Base-by-base conservation (phyloP, 352 stramenopile species). In the Globisporangium radiosum region DNA sequence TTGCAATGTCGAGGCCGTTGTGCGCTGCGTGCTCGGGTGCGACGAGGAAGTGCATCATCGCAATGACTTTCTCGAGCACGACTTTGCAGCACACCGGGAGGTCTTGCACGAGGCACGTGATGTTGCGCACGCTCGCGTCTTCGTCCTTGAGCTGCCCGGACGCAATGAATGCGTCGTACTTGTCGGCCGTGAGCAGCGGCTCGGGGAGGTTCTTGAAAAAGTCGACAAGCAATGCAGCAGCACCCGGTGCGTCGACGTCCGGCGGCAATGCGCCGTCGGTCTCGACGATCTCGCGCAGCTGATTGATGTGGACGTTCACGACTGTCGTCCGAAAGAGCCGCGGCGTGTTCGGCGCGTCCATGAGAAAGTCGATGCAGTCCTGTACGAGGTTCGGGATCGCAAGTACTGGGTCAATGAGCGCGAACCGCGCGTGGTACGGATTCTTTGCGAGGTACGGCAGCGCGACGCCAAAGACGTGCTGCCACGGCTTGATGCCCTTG, bases 261-360 rank as follows among this genome's bases (percentile, higher is more conserved):
- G 66, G 59, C 5, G 85, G 85, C 25, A 92, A 53, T 0, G 68
- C 70, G 11, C 82, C 79, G 33, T 90, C 70, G 0, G 69, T 87
- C 61, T 92, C 82, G 9, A 90, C 80, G 56, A 88, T 81, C 56
- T 92, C 82, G 37, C 82, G 73, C 9, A 94, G 65, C 33, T 90
- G 75, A 38, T 78, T 85, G 45, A 94, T 60, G 14, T 76, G 83
- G 19, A 88, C 77, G 44, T 75, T 85, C 36, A 90, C 40, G 15
- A 94, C 85, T 17, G 85, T 94, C 9, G 85, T 78, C 39, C 85
- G 85, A 68, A 94, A 94, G 9, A 94, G 61, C 7, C 85, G 76
- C 44, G 85, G 82, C 0, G 80, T 87, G 54, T 85, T 62, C 13
- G 80, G 71, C 9, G 88, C 70, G 49, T 80, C 57, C 50, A 78